These are phyloP conservation scores for Musa troglodytarum DNA, from an alignment of 176 grass and related monocot genomes.

Conservation along the genomic window DNA sequence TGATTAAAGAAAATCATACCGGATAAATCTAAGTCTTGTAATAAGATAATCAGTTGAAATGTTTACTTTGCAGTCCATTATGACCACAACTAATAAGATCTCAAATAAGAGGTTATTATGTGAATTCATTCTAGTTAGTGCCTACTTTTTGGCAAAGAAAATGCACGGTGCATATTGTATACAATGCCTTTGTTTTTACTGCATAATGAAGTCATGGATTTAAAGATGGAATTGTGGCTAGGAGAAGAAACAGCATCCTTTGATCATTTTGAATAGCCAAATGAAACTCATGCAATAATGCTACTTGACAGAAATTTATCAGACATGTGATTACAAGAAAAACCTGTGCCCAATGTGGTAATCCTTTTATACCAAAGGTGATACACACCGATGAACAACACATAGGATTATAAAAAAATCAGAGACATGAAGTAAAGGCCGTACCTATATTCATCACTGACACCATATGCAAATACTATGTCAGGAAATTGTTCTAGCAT, in stretches of 20 bases:
- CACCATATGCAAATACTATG: slow-evolving; percentile 93
- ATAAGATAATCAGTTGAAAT: not conserved
- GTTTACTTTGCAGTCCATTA: not conserved
- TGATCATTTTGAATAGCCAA: not conserved
- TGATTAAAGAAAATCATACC: not conserved
- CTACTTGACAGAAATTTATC: too few relatives aligned
- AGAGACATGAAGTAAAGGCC: slow-evolving; percentile 10
- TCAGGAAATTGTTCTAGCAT: slow-evolving; percentile 70
- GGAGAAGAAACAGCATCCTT: not conserved
- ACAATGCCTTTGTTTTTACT: not conserved
- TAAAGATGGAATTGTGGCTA: not conserved
- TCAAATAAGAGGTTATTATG: not conserved
- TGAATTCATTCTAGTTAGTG: not conserved
- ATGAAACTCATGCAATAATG: too few relatives aligned
- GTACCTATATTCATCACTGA: slow-evolving; percentile 90
- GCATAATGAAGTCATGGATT: not conserved
- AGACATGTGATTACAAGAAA: too few relatives aligned
- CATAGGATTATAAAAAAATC: not conserved
- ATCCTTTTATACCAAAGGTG: too few relatives aligned
- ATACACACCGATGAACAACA: not conserved
- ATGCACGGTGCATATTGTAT: not conserved
- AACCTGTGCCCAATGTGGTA: too few relatives aligned
- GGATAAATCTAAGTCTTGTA: not conserved
- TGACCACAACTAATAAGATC: not conserved
- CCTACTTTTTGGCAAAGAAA: not conserved